Base-by-base conservation (phyloP, 2,329 filamentous ascomycete genomes). In the Waltergamsia citrina region DNA sequence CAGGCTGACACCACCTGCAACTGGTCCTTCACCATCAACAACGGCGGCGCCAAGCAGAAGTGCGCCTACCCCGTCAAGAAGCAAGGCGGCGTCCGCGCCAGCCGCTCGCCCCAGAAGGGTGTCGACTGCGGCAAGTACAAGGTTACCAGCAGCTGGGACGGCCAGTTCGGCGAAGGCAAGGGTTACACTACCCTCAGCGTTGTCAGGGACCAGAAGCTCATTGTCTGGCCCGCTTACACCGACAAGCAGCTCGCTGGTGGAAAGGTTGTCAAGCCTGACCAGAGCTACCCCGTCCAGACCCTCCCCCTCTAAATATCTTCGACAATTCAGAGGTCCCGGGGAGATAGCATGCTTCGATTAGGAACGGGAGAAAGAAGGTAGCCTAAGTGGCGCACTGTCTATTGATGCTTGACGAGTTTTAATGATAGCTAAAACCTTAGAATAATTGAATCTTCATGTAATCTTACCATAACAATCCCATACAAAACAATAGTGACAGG, bases 151-250 rank as follows among this genome's bases (percentile, higher is more conserved):
- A 65, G 67, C 55, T 75, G 70, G 70, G 69, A 62, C 49, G 69
- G 60, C 47, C 62, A 71, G 45, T 75, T 74, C 42, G 71, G 69
- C 32, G 37, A 52, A 10, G 63, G 51, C 40, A 55, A 65, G 18
- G 71, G 67, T 42, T 75, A 74, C 59, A 74, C 69, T 17, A 71
- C 65, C 16, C 52, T 74, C 19, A 57, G 64, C 15, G 63, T 75
- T 34, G 59, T 64, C 30, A 55, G 71, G 51, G 52, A 57, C 41
- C 41, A 43, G 33, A 49, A 57, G 43, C 53, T 60, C 40, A 74
- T 74, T 36, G 49, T 62, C 39, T 75, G 57, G 54, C 69, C 71
- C 20, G 57, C 64, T 26, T 76, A 74, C 48, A 68, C 60, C 44
- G 71, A 75, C 44, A 57, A 54, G 33, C 58, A 72, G 54, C 54